Evolutionary conservation across 2,329 filamentous ascomycete species (phyloP), one percentile per base, ranked within the genome.

Genomic region (Tolypocladium ophioglossoides): DNA sequence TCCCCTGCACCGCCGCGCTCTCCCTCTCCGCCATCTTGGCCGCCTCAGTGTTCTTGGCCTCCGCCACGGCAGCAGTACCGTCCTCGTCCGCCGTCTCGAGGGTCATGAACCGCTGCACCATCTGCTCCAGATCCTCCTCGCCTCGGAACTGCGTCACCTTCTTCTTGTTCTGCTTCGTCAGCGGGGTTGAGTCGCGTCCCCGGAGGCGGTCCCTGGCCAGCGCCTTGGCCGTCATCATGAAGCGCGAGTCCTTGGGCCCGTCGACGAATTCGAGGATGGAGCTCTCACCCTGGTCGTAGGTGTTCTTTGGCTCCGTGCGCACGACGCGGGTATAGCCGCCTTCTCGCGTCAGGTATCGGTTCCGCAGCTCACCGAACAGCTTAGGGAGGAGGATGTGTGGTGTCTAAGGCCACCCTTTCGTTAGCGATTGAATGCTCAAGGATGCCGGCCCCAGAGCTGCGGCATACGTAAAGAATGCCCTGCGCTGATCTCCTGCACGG

Each of bases 241-340:
- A 96, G 37, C 91, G 87, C 76, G 96, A 89, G 72, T 99, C 94
- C 68, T 86, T 87, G 37, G 91, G 90, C 38, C 92, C 91, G 71
- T 99, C 94, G 57, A 99, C 91, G 35, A 99, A 82, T 73, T 97
- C 91, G 50, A 99, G 84, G 59, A 99, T 91, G 24, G 94, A 92
- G 37, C 87, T 91, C 59, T 85, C 82, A 10, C 89, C 92, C 74
- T 96, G 90, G 70, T 97, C 92, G 68, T 78, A 78, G 65, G 82
- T 80, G 70, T 92, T 90, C 64, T 87, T 82, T 55, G 94, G 88
- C 72, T 97, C 92, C 60, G 95, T 91, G 62, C 91, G 89, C 50
- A 96, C 83, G 12, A 99, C 89, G 46, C 94, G 89, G 20, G 94
- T 99, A 78, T 97, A 99, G 54, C 94, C 94, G 58, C 94, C 94